Conservation (phyloP, 345 rosid species). For the Murraya koenigii region DNA sequence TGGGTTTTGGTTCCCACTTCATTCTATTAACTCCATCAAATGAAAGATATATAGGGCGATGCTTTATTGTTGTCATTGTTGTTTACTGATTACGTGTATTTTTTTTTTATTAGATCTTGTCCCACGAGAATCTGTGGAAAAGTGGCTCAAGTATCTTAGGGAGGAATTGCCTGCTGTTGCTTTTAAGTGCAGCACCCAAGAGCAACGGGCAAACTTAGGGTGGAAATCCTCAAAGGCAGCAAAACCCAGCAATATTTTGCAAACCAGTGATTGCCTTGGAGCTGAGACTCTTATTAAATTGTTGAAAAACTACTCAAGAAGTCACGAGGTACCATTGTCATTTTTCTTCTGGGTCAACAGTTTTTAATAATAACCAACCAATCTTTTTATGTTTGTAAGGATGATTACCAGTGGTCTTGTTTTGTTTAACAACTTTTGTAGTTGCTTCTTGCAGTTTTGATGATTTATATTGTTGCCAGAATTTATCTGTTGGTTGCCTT, state of each 20-base stretch:
- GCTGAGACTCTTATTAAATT: constrained; percentile 90
- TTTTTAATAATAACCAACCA: neutral
- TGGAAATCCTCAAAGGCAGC: constrained; percentile 77
- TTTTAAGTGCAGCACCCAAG: constrained; percentile 94
- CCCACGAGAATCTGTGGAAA: constrained; percentile 95
- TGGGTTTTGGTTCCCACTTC: neutral
- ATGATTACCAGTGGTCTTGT: neutral
- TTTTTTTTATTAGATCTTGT: constrained; percentile 68
- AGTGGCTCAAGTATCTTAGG: constrained; percentile 91
- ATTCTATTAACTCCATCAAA: neutral
- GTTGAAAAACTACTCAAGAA: constrained; percentile 91
- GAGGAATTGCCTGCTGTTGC: constrained; percentile 97
- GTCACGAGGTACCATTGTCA: constrained; percentile 63
- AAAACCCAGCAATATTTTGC: constrained; percentile 66
- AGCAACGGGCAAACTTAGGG: constrained; percentile 88
- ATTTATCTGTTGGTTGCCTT: neutral
- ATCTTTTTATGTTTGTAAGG: neutral
- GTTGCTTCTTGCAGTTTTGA: neutral
- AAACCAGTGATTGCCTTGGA: constrained; percentile 97
- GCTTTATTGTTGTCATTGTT: neutral
- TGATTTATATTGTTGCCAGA: neutral
- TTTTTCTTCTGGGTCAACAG: neutral
- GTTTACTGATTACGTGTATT: neutral
- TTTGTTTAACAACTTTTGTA: neutral
- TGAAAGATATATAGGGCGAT: neutral